Evolutionary conservation across 495 filamentous ascomycete genomes (phyloP), one percentile per base, ranked within the genome.

Genomic region (Aspergillus cristatus): DNA sequence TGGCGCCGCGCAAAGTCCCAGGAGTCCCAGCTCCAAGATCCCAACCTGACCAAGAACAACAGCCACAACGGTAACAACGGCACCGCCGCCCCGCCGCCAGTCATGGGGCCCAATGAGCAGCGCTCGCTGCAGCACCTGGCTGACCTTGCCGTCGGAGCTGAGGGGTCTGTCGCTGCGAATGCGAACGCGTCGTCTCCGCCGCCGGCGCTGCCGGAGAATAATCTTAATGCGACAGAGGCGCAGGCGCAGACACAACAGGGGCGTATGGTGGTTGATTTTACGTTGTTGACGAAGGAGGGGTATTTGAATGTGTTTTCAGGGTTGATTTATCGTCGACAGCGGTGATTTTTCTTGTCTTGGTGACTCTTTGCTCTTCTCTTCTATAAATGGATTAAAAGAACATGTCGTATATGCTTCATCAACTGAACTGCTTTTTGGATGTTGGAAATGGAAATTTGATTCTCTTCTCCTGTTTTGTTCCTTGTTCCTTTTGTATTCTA

Each of bases 81-180:
- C n/a, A n/a, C n/a, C n/a, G n/a, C n/a, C n/a, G n/a, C n/a, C n/a
- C 50, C 53, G n/a, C 60, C 57, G 1, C 63, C 65, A 13, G 49
- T 65, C 11, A 55, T 70, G 48, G 66, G 66, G 2, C 62, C 62
- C 13, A 70, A 65, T 33, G 66, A 70, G 40, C 66, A 70, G 43
- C 63, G 66, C 38, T 70, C 66, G 28, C 58, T 82, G 12, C 77
- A 81, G 50, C 76, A 78, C 41, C 65, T 83, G 6, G 80, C 79
- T 1, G 78, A 82, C 45, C 53, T 84, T 12, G 79, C 79, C 20
- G 66, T 70, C 16, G 66, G 63, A 2, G 66, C 61, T 3, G 66
- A 70, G 35, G 64, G 63, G 18, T 60, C 60, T 7, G 62, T 67
- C 10, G 48, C 54, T 18, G 58, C 59, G 18, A 58, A 53, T 24